phyloP scores from a whole-genome alignment of 225 moss, liverwort and hornwort genomes.

The Sphagnum tenellum region DNA sequence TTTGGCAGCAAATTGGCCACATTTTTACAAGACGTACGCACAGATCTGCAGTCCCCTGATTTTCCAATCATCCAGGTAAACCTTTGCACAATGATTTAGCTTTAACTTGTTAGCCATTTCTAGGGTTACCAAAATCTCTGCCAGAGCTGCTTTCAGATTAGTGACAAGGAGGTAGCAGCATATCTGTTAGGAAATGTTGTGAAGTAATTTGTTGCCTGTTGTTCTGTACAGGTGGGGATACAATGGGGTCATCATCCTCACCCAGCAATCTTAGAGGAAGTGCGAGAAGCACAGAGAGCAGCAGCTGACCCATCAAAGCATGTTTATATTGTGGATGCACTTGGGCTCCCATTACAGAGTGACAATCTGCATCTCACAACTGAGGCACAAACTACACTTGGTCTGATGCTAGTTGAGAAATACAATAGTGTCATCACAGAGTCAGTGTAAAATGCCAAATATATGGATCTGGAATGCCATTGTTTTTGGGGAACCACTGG shows the following conservation, averaged over 20 bases:
- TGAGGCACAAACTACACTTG: conserved; percentile 38
- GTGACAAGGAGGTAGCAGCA: not conserved
- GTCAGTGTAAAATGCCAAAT: no score
- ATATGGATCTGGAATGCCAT: no score
- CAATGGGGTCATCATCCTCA: conserved; percentile 24
- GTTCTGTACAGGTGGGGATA: conserved; percentile 49
- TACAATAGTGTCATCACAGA: conserved; percentile 7
- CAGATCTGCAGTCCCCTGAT: conserved; percentile 31
- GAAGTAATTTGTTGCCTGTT: not conserved
- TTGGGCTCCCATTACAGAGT: conserved; percentile 33
- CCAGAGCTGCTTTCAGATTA: no score
- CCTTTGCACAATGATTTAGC: no score
- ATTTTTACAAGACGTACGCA: conserved; percentile 44
- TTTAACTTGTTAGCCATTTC: no score
- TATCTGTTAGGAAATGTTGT: not conserved
- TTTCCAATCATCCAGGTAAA: conserved; percentile 58
- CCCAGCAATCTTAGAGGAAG: conserved; percentile 26
- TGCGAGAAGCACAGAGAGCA: conserved; percentile 45
- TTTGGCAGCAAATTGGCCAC: conserved; percentile 32
- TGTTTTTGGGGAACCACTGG: no score
- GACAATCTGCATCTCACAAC: conserved; percentile 59
- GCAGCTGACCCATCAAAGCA: conserved; percentile 17
- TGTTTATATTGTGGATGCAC: conserved; percentile 47
- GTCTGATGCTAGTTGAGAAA: conserved; percentile 39
- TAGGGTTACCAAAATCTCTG: no score